Evolutionary conservation across 169 alveolate genomes (phyloP).

Genomic region (Miamiensis avidus): DNA sequence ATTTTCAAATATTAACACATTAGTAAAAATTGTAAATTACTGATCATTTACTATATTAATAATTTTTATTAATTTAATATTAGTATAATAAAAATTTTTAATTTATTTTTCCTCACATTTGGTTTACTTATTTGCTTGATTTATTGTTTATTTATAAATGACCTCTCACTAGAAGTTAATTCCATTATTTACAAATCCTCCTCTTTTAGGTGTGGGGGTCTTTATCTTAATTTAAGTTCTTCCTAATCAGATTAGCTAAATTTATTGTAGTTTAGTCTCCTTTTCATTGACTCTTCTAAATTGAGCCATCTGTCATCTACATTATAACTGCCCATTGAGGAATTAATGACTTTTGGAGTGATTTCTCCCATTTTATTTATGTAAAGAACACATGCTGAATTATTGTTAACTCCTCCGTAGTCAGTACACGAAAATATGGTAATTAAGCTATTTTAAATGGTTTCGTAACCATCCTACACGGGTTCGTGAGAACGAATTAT

Average conservation of each 20-base stretch:
- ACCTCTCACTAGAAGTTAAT: too few relatives aligned
- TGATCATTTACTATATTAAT: too few relatives aligned
- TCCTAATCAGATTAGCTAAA: slow-evolving; percentile 33
- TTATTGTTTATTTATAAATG: too few relatives aligned
- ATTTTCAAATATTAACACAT: too few relatives aligned
- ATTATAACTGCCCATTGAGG: slow-evolving; percentile 69
- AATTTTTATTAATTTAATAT: too few relatives aligned
- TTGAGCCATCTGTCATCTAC: slow-evolving; percentile 59
- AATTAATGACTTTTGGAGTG: slow-evolving; percentile 97
- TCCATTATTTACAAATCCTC: slow-evolving; percentile 17
- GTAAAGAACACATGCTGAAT: slow-evolving; percentile 97
- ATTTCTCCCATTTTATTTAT: slow-evolving; percentile 95
- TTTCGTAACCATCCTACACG: slow-evolving; percentile 98
- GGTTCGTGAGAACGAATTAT: slow-evolving; percentile 99
- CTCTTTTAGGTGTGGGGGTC: slow-evolving; percentile 79
- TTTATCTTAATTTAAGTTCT: slow-evolving; percentile 62
- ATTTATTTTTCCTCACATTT: too few relatives aligned
- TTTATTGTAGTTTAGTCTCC: slow-evolving; percentile 21
- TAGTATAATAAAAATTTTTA: too few relatives aligned
- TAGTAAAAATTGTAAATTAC: too few relatives aligned
- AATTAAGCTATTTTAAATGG: slow-evolving; percentile 97
- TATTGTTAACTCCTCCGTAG: slow-evolving; percentile 98
- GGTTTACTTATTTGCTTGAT: too few relatives aligned
- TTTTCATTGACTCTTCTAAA: slow-evolving; percentile 22
- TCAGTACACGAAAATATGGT: slow-evolving; percentile 97